A percentile compares a stretch with the other conserved stretches of the same genome.
Evolutionary conservation across 257 asterid species (phyloP).

Genomic region (Salvia splendens): DNA sequence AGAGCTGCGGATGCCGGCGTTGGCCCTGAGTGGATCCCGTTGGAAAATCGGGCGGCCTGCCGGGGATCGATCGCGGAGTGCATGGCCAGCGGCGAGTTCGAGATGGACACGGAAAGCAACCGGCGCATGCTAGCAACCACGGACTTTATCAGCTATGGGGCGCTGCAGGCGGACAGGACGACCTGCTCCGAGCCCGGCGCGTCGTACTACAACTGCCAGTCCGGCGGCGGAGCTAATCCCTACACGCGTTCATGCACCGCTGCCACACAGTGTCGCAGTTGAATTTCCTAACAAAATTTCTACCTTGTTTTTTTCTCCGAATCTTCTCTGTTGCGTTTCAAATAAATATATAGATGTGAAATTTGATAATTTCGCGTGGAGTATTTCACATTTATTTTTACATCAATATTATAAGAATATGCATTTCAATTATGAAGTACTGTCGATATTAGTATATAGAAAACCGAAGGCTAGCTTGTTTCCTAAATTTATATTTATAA

Average conservation of each 20-base stretch:
- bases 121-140: constrained; percentile 47
- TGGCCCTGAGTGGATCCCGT: constrained; percentile 33
- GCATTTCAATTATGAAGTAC: too few species aligned
- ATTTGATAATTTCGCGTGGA: too few species aligned
- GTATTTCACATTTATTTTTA: too few species aligned
- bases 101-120: constrained; percentile 47
- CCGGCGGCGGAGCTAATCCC: constrained; percentile 73
- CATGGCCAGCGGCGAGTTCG: constrained; percentile 37
- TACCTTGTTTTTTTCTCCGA: too few species aligned
- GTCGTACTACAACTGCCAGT: constrained; percentile 70
- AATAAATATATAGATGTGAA: too few species aligned
- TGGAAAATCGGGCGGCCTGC: constrained; percentile 32
- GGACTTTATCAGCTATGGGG: constrained; percentile 51
- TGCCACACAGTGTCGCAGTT: constrained; percentile 59
- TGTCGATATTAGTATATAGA: too few species aligned
- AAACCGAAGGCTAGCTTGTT: too few species aligned
- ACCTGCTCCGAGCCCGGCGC: constrained; percentile 61
- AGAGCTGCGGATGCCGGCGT: constrained; percentile 30
- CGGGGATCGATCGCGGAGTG: constrained; percentile 54
- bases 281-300: too few species aligned
- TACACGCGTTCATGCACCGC: constrained; percentile 66
- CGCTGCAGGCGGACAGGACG: constrained; percentile 41
- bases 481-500: too few species aligned
- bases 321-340: too few species aligned
- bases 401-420: too few species aligned